A percentile compares a stretch with the other conserved stretches of the same genome.
phyloP scores from a whole-genome alignment of 2,329 filamentous ascomycete species.

The Aspergillus sp. region DNA sequence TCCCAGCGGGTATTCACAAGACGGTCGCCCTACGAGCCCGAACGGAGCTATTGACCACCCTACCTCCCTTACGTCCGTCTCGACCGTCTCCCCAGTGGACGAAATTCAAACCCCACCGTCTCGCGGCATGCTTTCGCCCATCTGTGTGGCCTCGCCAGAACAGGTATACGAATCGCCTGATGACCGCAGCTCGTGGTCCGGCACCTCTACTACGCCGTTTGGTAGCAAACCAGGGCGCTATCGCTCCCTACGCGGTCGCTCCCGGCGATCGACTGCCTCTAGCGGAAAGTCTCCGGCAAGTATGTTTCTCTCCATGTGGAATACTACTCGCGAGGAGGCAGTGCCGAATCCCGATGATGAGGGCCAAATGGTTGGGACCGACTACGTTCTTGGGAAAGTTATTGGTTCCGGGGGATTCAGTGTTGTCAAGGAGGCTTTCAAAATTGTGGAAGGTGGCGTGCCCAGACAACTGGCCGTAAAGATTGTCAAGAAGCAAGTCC shows the following conservation, averaged over 20 bases:
- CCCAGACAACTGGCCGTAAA: slow-evolving; percentile 65
- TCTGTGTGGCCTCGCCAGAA: slow-evolving; percentile 43
- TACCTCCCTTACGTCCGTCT: slow-evolving; percentile 50
- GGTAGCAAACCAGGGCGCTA: slow-evolving; percentile 43
- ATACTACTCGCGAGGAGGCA: slow-evolving; percentile 41
- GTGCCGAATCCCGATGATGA: slow-evolving; percentile 65
- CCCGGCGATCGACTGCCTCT: slow-evolving; percentile 54
- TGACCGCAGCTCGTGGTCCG: slow-evolving; percentile 48
- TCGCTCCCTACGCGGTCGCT: slow-evolving; percentile 41
- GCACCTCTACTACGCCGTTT: slow-evolving; percentile 34
- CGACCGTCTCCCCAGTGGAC: slow-evolving; percentile 48
- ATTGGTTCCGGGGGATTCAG: slow-evolving; percentile 70
- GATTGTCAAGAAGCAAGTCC: slow-evolving; percentile 65
- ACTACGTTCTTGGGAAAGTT: slow-evolving; percentile 70
- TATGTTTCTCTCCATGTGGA: slow-evolving; percentile 62
- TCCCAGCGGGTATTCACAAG: slow-evolving; percentile 32
- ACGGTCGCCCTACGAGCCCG: slow-evolving; percentile 26
- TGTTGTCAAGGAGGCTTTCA: slow-evolving; percentile 68
- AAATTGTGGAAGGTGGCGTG: slow-evolving; percentile 60
- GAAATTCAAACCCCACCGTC: slow-evolving; percentile 48
- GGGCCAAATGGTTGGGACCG: slow-evolving; percentile 67
- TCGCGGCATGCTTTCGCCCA: slow-evolving; percentile 42
- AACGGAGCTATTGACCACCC: slow-evolving; percentile 41
- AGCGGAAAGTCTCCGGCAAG: slow-evolving; percentile 63
- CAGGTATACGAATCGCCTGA: slow-evolving; percentile 45